Percentiles rank a stretch among this genome's conserved stretches.
Conservation (phyloP, 148 eudicot genomes). For the Rhododendron griersonianum region DNA sequence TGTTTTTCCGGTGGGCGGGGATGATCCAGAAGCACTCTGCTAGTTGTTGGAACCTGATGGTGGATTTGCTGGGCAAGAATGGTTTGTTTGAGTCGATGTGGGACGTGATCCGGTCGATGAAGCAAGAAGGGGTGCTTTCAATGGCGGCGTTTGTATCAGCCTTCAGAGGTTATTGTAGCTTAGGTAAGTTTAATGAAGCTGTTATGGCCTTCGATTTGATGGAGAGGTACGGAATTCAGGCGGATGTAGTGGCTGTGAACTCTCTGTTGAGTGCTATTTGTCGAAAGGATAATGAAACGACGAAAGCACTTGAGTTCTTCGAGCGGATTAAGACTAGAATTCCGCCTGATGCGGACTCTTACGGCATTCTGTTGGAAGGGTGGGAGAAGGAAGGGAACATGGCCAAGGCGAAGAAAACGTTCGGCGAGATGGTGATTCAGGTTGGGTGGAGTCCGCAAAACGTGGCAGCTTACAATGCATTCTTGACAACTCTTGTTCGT, state of each 20-base stretch:
- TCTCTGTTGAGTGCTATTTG: conserved; percentile 70
- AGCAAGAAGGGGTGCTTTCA: conserved; percentile 49
- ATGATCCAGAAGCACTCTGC: conserved; percentile 36
- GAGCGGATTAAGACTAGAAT: conserved; percentile 57
- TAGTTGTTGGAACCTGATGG: conserved; percentile 70
- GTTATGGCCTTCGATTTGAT: conserved; percentile 76
- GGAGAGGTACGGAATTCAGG: conserved; percentile 69
- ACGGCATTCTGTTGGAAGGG: conserved; percentile 68
- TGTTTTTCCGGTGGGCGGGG: conserved; percentile 75
- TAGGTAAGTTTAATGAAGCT: conserved; percentile 53
- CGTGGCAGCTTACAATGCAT: conserved; percentile 59
- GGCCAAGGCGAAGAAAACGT: conserved; percentile 57
- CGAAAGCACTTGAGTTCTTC: conserved; percentile 55
- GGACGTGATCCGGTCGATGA: conserved; percentile 87
- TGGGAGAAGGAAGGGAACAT: conserved; percentile 72
- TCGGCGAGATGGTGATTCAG: conserved; percentile 84
- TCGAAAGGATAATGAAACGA: conserved; percentile 36
- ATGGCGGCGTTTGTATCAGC: conserved; percentile 56
- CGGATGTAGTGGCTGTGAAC: conserved; percentile 64
- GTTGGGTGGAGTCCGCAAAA: conserved; percentile 68
- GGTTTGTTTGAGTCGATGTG: conserved; percentile 72
- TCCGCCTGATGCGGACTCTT: conserved; percentile 60
- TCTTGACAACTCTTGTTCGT: conserved; percentile 60
- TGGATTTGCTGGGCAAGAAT: conserved; percentile 91
- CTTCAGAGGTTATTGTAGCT: conserved; percentile 59